Base-by-base conservation (phyloP, 2,329 filamentous ascomycete genomes). In the Cytospora piceicola region DNA sequence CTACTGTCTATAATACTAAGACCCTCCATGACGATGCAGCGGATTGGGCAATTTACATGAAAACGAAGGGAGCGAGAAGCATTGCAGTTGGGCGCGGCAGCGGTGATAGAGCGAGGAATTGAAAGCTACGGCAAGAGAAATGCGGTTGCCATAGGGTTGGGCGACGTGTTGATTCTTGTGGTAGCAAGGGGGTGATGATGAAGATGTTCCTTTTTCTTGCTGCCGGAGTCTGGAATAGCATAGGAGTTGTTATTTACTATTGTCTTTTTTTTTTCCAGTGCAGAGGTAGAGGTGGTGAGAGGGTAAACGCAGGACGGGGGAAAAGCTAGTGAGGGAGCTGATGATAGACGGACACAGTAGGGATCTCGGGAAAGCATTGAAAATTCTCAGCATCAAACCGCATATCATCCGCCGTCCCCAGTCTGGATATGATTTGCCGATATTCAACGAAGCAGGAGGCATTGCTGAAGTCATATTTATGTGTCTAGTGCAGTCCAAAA, bases 191-290 rank as follows among this genome's bases (percentile, higher is more conserved):
- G 49, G 39, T 62, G 56, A 58, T 42, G 55, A 55, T 42, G 58
- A 36, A 36, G 36, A 61, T 46, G 49, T 65, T 59, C 20, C 49
- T 55, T 65, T 65, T 57, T 54, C 59, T 66, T 63, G 63, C 62
- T 61, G 58, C 53, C 54, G 65, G 65, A 65, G 65, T 67, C 63
- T 54, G 65, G 65, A 65, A 64, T 67, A 67, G 65, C 65, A 67
- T 67, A 61, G 62, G 65, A 65, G 58, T 65, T 67, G 62, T 58
- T 62, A 49, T 54, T 64, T 58, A 64, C 61, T 61, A 58, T 63
- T 64, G 27, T 64, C 52, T 67, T 60, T 32, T 58, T 60, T 32
- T 58, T 54, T 32, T 58, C 46, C 57, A 51, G 39, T 60, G 30
- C 65, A 56, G 61, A 59, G 46, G 42, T 64, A 24, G 53, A 53